Evolutionary conservation across 768 basidiomycete species (phyloP), one percentile per base, ranked within the genome.

Genomic region (Rhodotorula graminis): DNA sequence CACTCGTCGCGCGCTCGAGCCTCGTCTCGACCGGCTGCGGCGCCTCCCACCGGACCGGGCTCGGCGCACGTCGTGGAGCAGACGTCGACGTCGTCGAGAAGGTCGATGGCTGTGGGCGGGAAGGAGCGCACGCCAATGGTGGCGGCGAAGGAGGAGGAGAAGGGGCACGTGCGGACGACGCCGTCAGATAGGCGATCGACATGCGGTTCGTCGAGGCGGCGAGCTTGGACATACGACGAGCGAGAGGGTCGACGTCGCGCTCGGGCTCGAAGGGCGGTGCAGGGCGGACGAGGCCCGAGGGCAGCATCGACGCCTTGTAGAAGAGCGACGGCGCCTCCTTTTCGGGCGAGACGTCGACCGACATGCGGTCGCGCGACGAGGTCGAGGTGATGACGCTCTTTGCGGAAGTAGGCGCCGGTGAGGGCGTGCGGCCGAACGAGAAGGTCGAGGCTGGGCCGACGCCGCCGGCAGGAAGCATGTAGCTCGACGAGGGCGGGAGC

Each of bases 111-210:
- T 37, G 37, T 37, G 37, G 37, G 4, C 8, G 44, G 11, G 44
- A 12, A 46, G 11, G 44, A 6, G 44, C 14, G 44, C 44, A 14
- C 5, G 44, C 12, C 12, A 2, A 15, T 15, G 42, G 44, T 14
- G 44, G 44, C 44, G 44, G 44, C 44, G 11, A 46, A 14, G 44
- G 44, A 37, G 37, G 37, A 37, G 37, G 37, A 37, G 37, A 9
- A 37, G 37, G 14, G 14, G 14, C 15, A 6, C 18, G 44, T 46
- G 44, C 12, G 44, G 2, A 8, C 25, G 65, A 33, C 37, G 66
- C 40, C 16, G 60, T 62, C 23, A 68, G 50, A 60, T 68, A 60
- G 14, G 60, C 60, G 60, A 68, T 68, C 42, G 52, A 55, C 67
- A 68, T 68, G 14, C 61, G 56, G 60, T 62, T 47, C 14, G 61